Evolutionary conservation across 1,284 basidiomycete genomes (phyloP).

Genomic region (Exobasidium rhododendri): DNA sequence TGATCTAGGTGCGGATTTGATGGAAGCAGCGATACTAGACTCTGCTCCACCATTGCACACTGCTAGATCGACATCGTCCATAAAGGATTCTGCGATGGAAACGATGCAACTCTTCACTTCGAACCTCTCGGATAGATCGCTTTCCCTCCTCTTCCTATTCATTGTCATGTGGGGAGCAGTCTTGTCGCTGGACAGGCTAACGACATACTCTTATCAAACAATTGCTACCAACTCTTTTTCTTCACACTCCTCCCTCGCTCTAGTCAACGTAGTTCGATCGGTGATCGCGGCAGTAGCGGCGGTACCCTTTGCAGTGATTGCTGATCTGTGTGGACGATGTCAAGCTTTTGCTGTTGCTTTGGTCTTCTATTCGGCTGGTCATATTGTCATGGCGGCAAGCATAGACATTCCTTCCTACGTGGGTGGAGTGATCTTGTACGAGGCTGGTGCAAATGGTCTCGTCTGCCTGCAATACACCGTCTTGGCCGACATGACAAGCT

Average conservation of each 20-base stretch:
- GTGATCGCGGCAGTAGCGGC: constrained; percentile 21
- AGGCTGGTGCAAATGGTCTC: constrained; percentile 20
- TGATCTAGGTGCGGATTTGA: not conserved
- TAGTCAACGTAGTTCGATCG: constrained; percentile 16
- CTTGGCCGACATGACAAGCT: constrained; percentile 18
- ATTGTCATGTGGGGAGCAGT: constrained; percentile 18
- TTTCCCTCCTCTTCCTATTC: constrained; percentile 9
- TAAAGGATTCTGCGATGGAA: not conserved
- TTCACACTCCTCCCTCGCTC: constrained; percentile 14
- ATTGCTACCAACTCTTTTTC: constrained; percentile 20
- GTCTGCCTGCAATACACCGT: constrained; percentile 16
- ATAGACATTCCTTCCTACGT: constrained; percentile 2
- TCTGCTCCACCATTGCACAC: not conserved
- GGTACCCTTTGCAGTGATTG: constrained; percentile 18
- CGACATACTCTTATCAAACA: constrained; percentile 22
- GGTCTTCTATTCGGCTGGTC: constrained; percentile 15
- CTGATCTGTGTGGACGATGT: constrained; percentile 10
- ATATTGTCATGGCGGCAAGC: constrained; percentile 9
- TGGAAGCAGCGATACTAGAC: not conserved
- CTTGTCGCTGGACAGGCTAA: constrained; percentile 19
- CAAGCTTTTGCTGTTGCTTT: constrained; percentile 12
- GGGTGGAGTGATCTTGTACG: constrained; percentile 16
- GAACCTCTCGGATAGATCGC: not conserved
- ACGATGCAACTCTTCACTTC: not conserved
- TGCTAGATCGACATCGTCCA: not conserved